Base-by-base conservation (phyloP, 768 basidiomycete genomes). In the Leucocoprinus birnbaumii region DNA sequence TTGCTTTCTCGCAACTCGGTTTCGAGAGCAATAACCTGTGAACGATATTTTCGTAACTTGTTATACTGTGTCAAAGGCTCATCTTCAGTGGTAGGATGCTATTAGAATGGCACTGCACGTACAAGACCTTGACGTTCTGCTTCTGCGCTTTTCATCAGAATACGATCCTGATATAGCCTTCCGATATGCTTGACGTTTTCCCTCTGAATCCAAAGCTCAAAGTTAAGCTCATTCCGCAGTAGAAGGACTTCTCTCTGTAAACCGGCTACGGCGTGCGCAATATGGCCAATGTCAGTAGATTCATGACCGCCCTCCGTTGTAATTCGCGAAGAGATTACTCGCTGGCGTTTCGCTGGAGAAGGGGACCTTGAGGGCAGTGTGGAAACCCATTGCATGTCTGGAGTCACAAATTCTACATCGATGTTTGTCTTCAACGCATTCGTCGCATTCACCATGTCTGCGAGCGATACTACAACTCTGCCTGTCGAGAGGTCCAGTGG, bases 181-280 rank as follows among this genome's bases (percentile, higher is more conserved):
- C 86, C 89, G 48, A 94, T 87, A 63, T 93, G 89, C 64, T 84
- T 83, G 49, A 87, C 79, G 56, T 91, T 91, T 68, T 92, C 86
- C 59, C 89, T 77, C 55, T 89, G 85, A 40, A 89, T 72, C 89
- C 91, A 94, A 22, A 86, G 73, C 70, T 94, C 89, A 57, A 93
- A 91, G 64, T 91, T 91, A 40, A 94, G 80, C 59, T 94, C 91
- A 64, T 85, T 91, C 47, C 87, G 77, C 25, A 94, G 73, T 25
- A 92, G 68, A 2, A 92, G 67, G 1, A 89, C 76, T 63, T 94
- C 89, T 42, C 87, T 77, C 66, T 94, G 92, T 55, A 94, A 72
- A 5, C 73, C 77, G 13, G 85, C 79, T 26, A 94, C 83, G 8
- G 84, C 85, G 51, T 84, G 79, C n/a, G 75, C 74, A n/a, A 84